phyloP scores from a whole-genome alignment of 176 grass and related monocot species.

The Cocos nucifera region DNA sequence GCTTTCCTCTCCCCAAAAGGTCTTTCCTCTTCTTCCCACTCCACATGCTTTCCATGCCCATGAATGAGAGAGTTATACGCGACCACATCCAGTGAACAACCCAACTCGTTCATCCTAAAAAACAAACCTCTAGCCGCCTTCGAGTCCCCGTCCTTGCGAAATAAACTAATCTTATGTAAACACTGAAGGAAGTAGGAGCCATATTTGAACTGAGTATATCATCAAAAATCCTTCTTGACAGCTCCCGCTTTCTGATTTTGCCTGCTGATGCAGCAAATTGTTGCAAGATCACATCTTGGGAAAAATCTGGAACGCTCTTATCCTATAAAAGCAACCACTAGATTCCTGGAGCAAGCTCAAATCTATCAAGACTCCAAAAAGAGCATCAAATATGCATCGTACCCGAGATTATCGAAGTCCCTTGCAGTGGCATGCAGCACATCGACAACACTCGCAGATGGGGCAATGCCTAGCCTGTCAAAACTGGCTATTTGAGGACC shows the following conservation, averaged over 20 bases:
- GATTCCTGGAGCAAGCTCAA: constrained; percentile 37
- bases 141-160: constrained; percentile 73
- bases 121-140: constrained; percentile 34
- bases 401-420: constrained; percentile 17
- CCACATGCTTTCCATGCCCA: constrained; percentile 62
- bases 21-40: constrained; percentile 46
- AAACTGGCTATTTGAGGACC: constrained; percentile 22
- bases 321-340: too few species aligned
- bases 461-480: constrained; percentile 9
- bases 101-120: constrained; percentile 54
- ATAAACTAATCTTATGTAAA: constrained; percentile 83
- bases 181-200: constrained; percentile 24
- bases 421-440: constrained; percentile 18
- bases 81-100: constrained; percentile 58
- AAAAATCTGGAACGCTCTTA: constrained; percentile 39
- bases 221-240: constrained; percentile 43
- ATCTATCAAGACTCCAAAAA: constrained; percentile 37
- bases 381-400: constrained; percentile 28
- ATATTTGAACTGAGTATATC: constrained; percentile 33
- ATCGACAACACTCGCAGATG: constrained; percentile 21
- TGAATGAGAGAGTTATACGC: constrained; percentile 87
- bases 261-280: constrained; percentile 60
- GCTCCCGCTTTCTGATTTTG: constrained; percentile 17
- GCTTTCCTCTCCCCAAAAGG: constrained; percentile 51
- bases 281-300: constrained; percentile 78